Percentiles rank a stretch among this genome's conserved stretches.
Evolutionary conservation across 2,329 filamentous ascomycete genomes (phyloP).

Genomic region (Fusarium sp.): DNA sequence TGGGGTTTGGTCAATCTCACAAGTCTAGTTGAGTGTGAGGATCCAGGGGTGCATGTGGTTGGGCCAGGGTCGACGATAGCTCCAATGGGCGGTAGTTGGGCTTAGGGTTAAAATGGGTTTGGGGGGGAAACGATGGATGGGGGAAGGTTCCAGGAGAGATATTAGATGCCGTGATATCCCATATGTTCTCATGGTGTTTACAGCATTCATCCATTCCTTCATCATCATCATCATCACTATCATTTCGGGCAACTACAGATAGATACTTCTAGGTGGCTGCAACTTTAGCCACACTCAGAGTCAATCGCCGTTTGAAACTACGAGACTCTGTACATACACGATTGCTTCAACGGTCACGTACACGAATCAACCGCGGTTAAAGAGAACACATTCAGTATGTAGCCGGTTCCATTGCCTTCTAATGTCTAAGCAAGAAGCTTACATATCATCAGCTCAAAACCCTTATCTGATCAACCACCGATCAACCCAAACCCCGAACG

Average conservation of each 20-base stretch:
- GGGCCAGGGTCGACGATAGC: neutral
- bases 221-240: neutral
- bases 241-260: neutral
- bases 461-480: neutral
- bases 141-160: neutral
- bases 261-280: neutral
- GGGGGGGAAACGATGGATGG: neutral
- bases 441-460: neutral
- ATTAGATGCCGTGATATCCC: slow-evolving; percentile 7
- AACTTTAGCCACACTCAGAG: slow-evolving; percentile 13
- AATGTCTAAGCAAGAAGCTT: neutral
- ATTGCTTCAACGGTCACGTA: neutral
- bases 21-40: neutral
- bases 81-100: neutral
- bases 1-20: neutral
- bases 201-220: neutral
- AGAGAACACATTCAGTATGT: neutral
- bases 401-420: neutral
- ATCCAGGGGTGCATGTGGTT: slow-evolving; percentile 4
- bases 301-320: slow-evolving; percentile 1
- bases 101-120: neutral
- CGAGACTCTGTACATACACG: neutral
- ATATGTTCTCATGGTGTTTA: neutral
- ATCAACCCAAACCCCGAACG: neutral
- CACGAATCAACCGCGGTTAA: neutral